Base-by-base conservation (phyloP, 441 rosid genomes). In the Aleurites moluccanus region DNA sequence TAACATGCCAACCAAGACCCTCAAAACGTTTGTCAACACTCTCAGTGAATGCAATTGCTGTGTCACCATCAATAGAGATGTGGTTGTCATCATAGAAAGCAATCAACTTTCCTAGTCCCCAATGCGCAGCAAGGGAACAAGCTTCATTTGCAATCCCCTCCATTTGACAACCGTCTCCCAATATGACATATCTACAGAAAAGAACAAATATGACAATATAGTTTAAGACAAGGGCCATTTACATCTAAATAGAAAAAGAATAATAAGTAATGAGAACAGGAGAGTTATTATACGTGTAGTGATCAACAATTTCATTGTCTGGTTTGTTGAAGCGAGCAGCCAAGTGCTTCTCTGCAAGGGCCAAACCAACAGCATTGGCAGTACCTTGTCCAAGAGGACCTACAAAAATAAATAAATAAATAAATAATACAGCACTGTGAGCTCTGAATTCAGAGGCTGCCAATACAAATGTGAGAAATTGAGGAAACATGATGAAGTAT, bases 301-400 rank as follows among this genome's bases (percentile, higher is more conserved):
- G 99, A 80, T 96, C 97, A 62, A 94, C 86, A 67, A 96, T 89
- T 84, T 96, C 97, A 71, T 71, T 78, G 80, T 88, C 99, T 0
- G 98, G 98, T 70, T 96, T 96, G 89, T 96, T 94, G 82, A 69
- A 96, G 73, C 99, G 91, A 72, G 98, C 98, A 76, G 98, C 99
- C 85, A 96, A 85, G 81, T 96, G 95, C 86, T 85, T 96, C 92
- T 96, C 98, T 0, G 90, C 97, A 27, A 96, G 96, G 60, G 99
- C 99, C 91, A 96, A 87, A 70, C 99, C 99, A 59, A 96, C 99
- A 67, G 94, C 99, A 87, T 96, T 96, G 27, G 97, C 98, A 56
- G 90, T 60, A 55, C 99, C 99, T 83, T 94, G 99, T 67, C 99
- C 99, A 79, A 96, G 99, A 72, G 99, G 99, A 83, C 98, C 99